Base-by-base conservation (phyloP, 495 filamentous ascomycete species). In the Lophiotrema nucula region DNA sequence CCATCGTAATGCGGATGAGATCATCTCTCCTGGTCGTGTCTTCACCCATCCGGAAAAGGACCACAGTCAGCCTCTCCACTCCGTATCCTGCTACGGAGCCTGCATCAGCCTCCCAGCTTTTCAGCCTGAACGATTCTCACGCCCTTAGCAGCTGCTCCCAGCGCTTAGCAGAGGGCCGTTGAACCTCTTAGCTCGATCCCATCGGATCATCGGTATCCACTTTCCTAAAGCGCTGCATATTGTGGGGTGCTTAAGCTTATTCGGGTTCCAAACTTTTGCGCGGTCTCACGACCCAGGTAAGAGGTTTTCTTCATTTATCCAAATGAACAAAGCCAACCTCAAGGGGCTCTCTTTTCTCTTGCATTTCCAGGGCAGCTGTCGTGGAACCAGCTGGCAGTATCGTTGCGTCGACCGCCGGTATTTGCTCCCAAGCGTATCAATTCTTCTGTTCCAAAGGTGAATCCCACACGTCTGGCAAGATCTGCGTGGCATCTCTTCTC, bases 71-170 rank as follows among this genome's bases (percentile, higher is more conserved):
- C 19, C 10, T 47, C 16, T 47, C 44, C 16, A 27, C 44, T 23
- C 10, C 13, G 39, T 43, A 21, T 21, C 13, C 18, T 39, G 27
- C 46, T 26, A 23, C 46, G 46, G 24, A 48, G 15, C 6, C 19
- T 52, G n/a, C 6, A 24, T 35, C 45, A 18, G 22, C 31, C 33
- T 33, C 22, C 54, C 13, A 24, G 22, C 33, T 25, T 27, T 58
- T 58, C 55, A 58, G 55, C 47, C 55, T 58, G 55, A 58, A 58
- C 19, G 2, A n/a, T n/a, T n/a, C n/a, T n/a, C n/a, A n/a, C n/a
- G n/a, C 31, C 15, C 8, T 13, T 28, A 48, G 19, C 8, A 28
- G 18, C 10, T 21, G 2, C 10, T n/a, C 46, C 46, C 25, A n/a
- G 23, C 25, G 5, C 46, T 48, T 48, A 42, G 31, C 19, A n/a